Conservation (phyloP, 2,329 filamentous ascomycete genomes). For the Cylindrodendrum hubeiense region DNA sequence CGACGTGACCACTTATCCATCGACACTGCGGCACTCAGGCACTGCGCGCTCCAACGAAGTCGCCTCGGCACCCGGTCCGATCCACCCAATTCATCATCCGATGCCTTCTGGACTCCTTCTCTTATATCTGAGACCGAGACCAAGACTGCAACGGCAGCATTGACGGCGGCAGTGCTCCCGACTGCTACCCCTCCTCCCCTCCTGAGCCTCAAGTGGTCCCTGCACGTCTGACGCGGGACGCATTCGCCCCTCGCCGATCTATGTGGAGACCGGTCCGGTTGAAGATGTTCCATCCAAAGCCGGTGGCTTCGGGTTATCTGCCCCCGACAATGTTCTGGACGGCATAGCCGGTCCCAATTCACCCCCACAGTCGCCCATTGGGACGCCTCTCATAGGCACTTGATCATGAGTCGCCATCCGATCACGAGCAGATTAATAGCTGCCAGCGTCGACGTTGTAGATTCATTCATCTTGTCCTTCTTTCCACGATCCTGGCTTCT, state of each 20-base stretch:
- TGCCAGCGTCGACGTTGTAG: slow-evolving; percentile 5
- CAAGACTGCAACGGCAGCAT: not conserved
- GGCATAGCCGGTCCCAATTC: slow-evolving; percentile 16
- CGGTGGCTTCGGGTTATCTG: slow-evolving; percentile 23
- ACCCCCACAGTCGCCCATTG: slow-evolving; percentile 22
- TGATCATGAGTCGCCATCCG: slow-evolving; percentile 2
- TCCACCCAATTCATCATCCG: slow-evolving; percentile 1
- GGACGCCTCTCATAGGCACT: slow-evolving; percentile 6
- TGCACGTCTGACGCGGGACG: not conserved
- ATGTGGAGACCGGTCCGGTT: slow-evolving; percentile 27
- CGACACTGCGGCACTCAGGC: not conserved
- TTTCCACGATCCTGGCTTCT: slow-evolving; percentile 2
- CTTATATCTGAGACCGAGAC: not conserved
- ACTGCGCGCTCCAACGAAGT: not conserved
- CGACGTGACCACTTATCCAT: not conserved
- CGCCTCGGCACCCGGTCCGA: not conserved
- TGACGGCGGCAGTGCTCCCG: not conserved
- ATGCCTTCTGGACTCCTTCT: not conserved
- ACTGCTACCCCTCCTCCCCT: not conserved
- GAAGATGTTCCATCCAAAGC: slow-evolving; percentile 19
- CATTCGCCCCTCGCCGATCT: slow-evolving; percentile 10
- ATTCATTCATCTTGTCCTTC: slow-evolving; percentile 14
- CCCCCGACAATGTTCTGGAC: slow-evolving; percentile 19
- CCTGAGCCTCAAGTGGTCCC: not conserved
- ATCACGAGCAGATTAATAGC: slow-evolving; percentile 29